These are phyloP conservation scores for Paecilomyces formosus DNA, from an alignment of 2,329 filamentous ascomycete species.

Conservation along the genomic window DNA sequence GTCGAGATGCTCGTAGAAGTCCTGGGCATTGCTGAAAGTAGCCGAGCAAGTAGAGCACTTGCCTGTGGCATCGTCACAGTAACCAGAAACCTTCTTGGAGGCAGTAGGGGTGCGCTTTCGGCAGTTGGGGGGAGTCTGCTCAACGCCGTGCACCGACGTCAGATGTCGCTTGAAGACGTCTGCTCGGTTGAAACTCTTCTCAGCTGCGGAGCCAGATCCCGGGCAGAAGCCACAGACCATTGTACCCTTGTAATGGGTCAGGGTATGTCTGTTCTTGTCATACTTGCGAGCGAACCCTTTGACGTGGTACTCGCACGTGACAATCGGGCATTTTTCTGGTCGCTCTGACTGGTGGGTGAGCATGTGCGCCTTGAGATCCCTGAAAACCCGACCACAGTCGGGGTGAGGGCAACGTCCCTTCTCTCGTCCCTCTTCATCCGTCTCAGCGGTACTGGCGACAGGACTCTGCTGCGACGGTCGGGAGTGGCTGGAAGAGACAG, in stretches of 20 bases:
- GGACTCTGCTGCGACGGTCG: constrained; percentile 53
- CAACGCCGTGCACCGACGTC: constrained; percentile 82
- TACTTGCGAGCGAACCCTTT: constrained; percentile 95
- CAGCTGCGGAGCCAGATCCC: constrained; percentile 75
- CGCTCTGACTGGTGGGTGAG: constrained; percentile 86
- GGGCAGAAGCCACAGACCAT: constrained; percentile 97
- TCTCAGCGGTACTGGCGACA: constrained; percentile 53
- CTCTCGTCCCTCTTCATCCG: constrained; percentile 54
- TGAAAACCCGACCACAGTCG: constrained; percentile 79
- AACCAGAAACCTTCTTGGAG: constrained; percentile 59
- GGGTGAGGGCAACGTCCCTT: constrained; percentile 71
- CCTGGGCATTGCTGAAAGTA: constrained; percentile 79
- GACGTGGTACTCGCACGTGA: constrained; percentile 82
- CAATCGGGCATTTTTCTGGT: constrained; percentile 89
- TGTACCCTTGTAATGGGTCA: constrained; percentile 94
- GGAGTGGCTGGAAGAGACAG: constrained; percentile 64
- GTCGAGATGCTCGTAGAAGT: constrained; percentile 94
- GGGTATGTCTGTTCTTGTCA: constrained; percentile 88
- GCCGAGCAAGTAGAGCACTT: constrained; percentile 88
- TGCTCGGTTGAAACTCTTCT: constrained; percentile 93
- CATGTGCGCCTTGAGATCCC: constrained; percentile 90
- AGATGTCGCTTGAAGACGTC: constrained; percentile 95
- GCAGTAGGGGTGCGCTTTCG: constrained; percentile 59
- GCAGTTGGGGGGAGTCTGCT: constrained; percentile 87
- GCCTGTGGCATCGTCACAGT: constrained; percentile 69